Evolutionary conservation across 768 basidiomycete species (phyloP).

Genomic region (Mycena crocata): DNA sequence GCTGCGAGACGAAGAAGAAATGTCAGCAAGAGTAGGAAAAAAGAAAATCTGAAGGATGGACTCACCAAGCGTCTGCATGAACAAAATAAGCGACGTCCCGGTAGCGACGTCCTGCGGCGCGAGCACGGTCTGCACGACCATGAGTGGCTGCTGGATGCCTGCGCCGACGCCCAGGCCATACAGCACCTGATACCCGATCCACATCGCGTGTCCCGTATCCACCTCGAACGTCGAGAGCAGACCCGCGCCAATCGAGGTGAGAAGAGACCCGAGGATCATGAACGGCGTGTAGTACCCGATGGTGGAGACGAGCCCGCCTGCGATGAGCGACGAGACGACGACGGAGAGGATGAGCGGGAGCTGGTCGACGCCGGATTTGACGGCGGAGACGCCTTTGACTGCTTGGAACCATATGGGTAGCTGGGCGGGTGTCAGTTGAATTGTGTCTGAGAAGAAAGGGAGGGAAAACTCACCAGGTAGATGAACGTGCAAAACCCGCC

Average conservation of each 20-base stretch:
- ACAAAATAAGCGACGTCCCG: conserved; percentile 25
- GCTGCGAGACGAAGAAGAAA: neutral
- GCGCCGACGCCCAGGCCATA: conserved; percentile 15
- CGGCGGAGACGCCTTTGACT: conserved; percentile 28
- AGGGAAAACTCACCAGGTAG: conserved; percentile 15
- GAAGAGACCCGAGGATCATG: conserved; percentile 21
- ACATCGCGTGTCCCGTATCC: conserved; percentile 7
- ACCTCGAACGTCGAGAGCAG: conserved; percentile 22
- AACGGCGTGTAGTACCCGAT: conserved; percentile 21
- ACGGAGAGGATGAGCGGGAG: conserved; percentile 26
- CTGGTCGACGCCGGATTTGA: conserved; percentile 26
- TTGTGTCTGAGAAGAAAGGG: neutral
- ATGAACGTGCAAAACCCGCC: conserved; percentile 32
- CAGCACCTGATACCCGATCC: conserved; percentile 25
- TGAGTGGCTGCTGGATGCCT: conserved; percentile 23
- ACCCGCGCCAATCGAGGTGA: conserved; percentile 20
- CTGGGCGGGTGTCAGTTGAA: conserved; percentile 11
- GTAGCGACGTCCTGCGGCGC: conserved; percentile 24
- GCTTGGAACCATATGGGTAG: neutral
- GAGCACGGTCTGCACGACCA: conserved; percentile 24
- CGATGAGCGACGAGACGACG: conserved; percentile 17
- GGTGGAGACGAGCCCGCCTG: conserved; percentile 4
- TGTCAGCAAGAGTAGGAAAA: too few relatives aligned
- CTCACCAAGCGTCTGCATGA: neutral
- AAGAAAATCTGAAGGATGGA: too few relatives aligned